Base-by-base conservation (phyloP, 1,284 basidiomycete genomes). In the Phylloporus sp. region DNA sequence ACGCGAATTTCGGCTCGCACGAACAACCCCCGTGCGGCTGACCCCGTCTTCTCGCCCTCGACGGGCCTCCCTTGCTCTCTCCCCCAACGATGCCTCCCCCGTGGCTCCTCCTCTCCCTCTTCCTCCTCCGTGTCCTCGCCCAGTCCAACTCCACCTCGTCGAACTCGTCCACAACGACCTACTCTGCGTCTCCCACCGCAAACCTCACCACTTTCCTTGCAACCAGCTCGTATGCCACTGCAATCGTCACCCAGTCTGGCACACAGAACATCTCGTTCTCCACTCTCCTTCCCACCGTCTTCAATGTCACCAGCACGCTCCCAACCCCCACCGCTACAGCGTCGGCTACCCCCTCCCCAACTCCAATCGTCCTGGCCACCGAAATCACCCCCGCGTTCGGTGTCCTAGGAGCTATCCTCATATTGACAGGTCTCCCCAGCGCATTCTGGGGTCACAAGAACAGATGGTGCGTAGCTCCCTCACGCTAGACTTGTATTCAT, bases 391-490 rank as follows among this genome's bases (percentile, higher is more conserved):
- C 94, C 20, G 95, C 91, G 20, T 98, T 96, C 80, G 96, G 92
- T 45, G 91, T 97, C 19, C 87, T 97, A 11, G 97, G 97, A 62
- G 94, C 88, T 11, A 81, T 98, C 71, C 89, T 98, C 76, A 96
- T 98, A 73, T 74, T 97, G 62, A 94, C 94, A 11, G 97, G 97
- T 66, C 84, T 97, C 20, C 94, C 95, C 5, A 94, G 94, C 70
- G 92, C 94, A 1, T 95, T 95, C 73, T 91, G 94, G 80, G 97
- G 97, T 27, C 94, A 96, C 81, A 96, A 96, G 85, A 96, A 96
- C 78, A 85, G 95, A 86, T 96, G 95, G 95, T 92, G 70, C 60
- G 84, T 72, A 45, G 5, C 66, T 67, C 73, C 60, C 61, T 73
- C 43, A 32, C 25, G 25, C 64, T 61, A 63, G 67, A 68, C 68